These are phyloP conservation scores for Crithidia acanthocephali DNA, from an alignment of 208 protist species.

Conservation along the genomic window DNA sequence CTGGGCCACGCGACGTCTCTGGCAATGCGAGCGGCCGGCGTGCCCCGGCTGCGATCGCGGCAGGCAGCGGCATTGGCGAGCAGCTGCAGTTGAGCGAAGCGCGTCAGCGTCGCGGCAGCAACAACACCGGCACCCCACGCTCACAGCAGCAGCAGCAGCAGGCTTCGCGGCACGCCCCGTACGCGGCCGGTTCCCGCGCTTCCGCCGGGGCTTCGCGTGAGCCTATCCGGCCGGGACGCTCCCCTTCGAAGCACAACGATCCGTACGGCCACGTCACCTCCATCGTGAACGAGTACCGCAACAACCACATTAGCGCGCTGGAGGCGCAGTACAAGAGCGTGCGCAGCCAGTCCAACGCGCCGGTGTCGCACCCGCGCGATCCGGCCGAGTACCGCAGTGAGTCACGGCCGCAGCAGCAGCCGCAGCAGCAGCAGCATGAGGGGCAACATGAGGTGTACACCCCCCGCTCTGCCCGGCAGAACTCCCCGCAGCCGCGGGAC, in stretches of 20 bases:
- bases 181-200: not conserved
- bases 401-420: not conserved
- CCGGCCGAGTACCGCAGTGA: conserved; percentile 2
- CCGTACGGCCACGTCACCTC: conserved; percentile 62
- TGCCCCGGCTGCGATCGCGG: conserved; percentile 1
- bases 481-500: conserved; percentile 24
- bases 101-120: not conserved
- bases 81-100: conserved; percentile 20
- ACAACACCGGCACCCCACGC: conserved; percentile 5
- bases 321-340: conserved; percentile 47
- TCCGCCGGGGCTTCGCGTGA: conserved; percentile 7
- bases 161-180: conserved; percentile 4
- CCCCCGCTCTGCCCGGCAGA: conserved; percentile 15
- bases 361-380: conserved; percentile 1
- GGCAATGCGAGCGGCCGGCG: conserved; percentile 15
- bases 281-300: conserved; percentile 56
- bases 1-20: conserved; percentile 30
- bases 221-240: conserved; percentile 4
- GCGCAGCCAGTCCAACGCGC: conserved; percentile 29
- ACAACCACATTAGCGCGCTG: conserved; percentile 47
- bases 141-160: not conserved
- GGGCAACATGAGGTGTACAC: not conserved
- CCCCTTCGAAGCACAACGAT: conserved; percentile 18
- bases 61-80: conserved; percentile 11
- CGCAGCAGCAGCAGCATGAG: not conserved